phyloP scores from a whole-genome alignment of 306 rosid genomes.

The Glycine latifolia region DNA sequence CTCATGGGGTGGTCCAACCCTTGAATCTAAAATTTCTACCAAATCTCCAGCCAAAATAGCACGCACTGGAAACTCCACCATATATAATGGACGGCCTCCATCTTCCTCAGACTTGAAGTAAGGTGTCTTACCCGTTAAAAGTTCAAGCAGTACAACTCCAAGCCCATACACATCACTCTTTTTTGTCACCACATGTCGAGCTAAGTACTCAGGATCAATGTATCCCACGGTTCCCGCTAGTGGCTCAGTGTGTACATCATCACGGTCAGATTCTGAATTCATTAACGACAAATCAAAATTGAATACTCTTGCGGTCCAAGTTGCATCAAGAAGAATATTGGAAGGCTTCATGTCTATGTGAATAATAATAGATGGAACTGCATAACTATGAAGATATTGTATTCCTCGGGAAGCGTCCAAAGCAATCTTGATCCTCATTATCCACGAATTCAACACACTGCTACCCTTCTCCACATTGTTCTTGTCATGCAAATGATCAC shows the following conservation, averaged over 20 bases:
- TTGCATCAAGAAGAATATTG: conserved; percentile 67
- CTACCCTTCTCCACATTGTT: conserved; percentile 43
- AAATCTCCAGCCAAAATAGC: background rate
- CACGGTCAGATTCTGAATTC: too few relatives aligned
- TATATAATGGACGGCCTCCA: too few relatives aligned
- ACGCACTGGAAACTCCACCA: conserved; percentile 23
- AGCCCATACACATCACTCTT: background rate
- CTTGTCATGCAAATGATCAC: conserved; percentile 56
- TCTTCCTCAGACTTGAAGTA: too few relatives aligned
- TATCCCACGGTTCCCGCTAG: too few relatives aligned
- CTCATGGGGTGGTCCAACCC: background rate
- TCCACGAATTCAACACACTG: conserved; percentile 63
- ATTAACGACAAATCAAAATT: too few relatives aligned
- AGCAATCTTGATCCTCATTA: conserved; percentile 73
- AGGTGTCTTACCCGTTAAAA: conserved; percentile 67
- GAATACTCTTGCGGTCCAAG: too few relatives aligned
- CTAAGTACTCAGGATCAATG: too few relatives aligned
- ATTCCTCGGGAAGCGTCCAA: conserved; percentile 79
- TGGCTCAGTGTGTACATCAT: too few relatives aligned
- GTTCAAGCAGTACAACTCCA: conserved; percentile 77
- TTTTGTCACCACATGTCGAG: too few relatives aligned
- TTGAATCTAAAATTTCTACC: background rate
- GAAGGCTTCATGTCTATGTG: conserved; percentile 78
- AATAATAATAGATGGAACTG: conserved; percentile 61
- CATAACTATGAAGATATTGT: conserved; percentile 75